Conservation (phyloP, 2,329 filamentous ascomycete species). For the Geosmithia flava region DNA sequence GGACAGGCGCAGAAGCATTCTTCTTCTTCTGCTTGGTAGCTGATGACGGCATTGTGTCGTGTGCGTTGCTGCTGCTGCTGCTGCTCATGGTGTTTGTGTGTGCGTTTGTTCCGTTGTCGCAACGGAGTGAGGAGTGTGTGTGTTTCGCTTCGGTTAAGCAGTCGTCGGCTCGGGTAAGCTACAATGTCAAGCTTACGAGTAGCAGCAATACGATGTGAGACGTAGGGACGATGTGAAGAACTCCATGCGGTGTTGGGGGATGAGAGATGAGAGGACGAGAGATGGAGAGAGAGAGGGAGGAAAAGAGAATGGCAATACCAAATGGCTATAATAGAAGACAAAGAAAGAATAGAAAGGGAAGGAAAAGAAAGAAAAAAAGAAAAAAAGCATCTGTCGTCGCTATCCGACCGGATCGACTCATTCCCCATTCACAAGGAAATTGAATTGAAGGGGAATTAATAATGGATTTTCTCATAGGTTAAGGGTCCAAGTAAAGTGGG, state of each 20-base stretch:
- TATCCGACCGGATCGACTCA: background rate
- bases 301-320: no score
- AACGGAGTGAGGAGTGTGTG: no score
- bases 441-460: background rate
- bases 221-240: no score
- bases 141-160: no score
- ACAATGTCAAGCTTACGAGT: no score
- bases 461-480: background rate
- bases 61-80: background rate
- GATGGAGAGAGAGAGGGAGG: no score
- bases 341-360: background rate
- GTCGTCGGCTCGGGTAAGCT: no score
- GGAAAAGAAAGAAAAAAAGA: background rate
- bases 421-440: background rate
- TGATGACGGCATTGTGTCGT: constrained; percentile 2
- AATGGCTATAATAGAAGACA: no score
- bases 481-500: background rate
- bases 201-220: no score
- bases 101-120: no score
- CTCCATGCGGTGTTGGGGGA: no score
- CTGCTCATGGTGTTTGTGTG: background rate
- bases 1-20: constrained; percentile 15
- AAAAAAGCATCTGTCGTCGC: background rate
- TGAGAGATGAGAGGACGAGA: no score
- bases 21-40: constrained; percentile 23